Base-by-base conservation (phyloP, 2,329 filamentous ascomycete species). In the Teratosphaeria epicoccoides region DNA sequence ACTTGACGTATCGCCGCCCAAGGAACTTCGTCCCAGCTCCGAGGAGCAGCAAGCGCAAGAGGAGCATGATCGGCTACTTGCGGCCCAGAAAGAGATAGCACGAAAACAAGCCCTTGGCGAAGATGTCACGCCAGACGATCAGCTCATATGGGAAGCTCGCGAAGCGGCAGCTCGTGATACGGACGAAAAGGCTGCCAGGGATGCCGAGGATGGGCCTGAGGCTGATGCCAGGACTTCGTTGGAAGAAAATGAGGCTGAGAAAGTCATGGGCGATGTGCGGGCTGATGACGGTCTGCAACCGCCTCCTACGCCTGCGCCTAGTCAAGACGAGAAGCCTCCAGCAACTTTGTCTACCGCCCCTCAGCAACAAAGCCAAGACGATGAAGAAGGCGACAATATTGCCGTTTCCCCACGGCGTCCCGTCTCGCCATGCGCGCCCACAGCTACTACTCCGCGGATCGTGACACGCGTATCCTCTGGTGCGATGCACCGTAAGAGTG, bases 391-490 rank as follows among this genome's bases (percentile, higher is more conserved):
- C 22, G 61, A 64, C 20, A 62, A 49, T 28, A 61, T 61, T 46
- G 59, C 56, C 33, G 61, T 63, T 22, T 47, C 52, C 12, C 51
- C 59, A 28, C 53, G 44, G 49, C 33, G 49, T 52, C 43, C 20
- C 24, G 23, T 48, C 46, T 10, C 51, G 44, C 33, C 28, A 3
- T 44, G 25, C n/a, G 22, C 24, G 40, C 40, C 11, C 22, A 25
- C 54, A 23, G 49, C 51, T 26, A 43, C 51, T 14, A 26, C 54
- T n/a, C 56, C 53, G 59, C 76, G 82, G 25, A 84, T 84, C 71
- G 84, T 82, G 10, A 87, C 83, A 1, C 72, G 84, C 59, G 81
- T 86, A 22, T 81, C 82, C 2, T 86, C 85, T 9, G 84, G 83
- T 43, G 80, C 82, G 2, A 81, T 87, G 59, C 76, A 80, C 55